Conservation (phyloP, 371 early-diverging fungal species). For the Circinella minor region DNA sequence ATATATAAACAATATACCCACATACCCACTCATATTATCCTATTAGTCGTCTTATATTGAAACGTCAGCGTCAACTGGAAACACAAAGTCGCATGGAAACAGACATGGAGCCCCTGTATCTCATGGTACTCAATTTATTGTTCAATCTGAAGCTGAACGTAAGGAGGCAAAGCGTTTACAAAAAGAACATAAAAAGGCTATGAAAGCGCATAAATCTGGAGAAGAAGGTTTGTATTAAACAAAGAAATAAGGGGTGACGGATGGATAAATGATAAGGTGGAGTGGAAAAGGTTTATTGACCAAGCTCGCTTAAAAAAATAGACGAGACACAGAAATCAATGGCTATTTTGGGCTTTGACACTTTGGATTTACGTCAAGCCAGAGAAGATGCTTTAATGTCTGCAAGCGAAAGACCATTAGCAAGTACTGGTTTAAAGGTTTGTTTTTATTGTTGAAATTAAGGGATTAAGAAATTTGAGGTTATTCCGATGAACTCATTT, state of each 20-base stretch:
- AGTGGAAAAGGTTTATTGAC: not conserved
- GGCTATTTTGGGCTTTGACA: conserved; percentile 60
- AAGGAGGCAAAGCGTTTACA: conserved; percentile 62
- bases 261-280: no score
- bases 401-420: conserved; percentile 43
- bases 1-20: no score
- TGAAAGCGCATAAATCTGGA: conserved; percentile 14
- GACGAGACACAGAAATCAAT: conserved; percentile 57
- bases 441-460: no score
- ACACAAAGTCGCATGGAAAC: conserved; percentile 24
- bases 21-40: not conserved
- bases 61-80: conserved; percentile 1
- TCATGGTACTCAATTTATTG: conserved; percentile 68
- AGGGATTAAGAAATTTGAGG: no score
- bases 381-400: conserved; percentile 58
- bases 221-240: not conserved
- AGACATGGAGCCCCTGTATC: conserved; percentile 8
- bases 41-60: conserved; percentile 33
- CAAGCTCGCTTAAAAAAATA: not conserved
- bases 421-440: conserved; percentile 43
- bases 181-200: conserved; percentile 74
- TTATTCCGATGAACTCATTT: no score
- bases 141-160: conserved; percentile 76
- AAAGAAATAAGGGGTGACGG: no score
- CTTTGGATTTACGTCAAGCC: conserved; percentile 52